Conservation (phyloP, 164 flowering plant species). For the Protea cynaroides region DNA sequence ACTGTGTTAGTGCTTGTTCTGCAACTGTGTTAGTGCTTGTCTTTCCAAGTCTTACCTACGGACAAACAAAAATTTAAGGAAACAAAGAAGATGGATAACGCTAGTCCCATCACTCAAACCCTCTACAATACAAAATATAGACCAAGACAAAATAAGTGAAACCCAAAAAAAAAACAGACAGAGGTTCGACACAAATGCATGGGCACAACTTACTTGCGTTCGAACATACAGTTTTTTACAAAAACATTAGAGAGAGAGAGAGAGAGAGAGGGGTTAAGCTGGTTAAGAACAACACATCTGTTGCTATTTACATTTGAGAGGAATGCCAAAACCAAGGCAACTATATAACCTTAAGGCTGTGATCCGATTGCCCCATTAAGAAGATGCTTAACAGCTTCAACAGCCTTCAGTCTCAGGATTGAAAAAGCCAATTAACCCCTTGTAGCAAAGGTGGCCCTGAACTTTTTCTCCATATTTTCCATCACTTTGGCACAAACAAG, state of each 20-base stretch:
- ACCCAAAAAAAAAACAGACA: too few species aligned
- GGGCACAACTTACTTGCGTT: too few species aligned
- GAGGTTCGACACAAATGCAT: too few species aligned
- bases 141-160: too few species aligned
- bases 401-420: background rate
- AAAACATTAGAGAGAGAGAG: background rate
- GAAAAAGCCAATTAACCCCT: background rate
- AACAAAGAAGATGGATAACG: too few species aligned
- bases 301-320: slow-evolving; percentile 12
- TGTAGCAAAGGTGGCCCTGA: background rate
- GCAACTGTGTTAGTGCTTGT: too few species aligned
- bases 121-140: too few species aligned
- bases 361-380: slow-evolving; percentile 1
- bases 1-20: too few species aligned
- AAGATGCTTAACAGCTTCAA: slow-evolving; percentile 1
- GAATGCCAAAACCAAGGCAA: slow-evolving; percentile 7
- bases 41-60: too few species aligned
- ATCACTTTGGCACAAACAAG: background rate
- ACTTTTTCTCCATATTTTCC: background rate
- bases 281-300: background rate
- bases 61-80: too few species aligned
- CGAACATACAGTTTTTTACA: background rate
- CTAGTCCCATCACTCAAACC: too few species aligned
- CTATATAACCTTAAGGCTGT: slow-evolving; percentile 8
- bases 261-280: background rate